A percentile compares a stretch with the other conserved stretches of the same genome.
Conservation (phyloP, 192 early-diverging fungal genomes). For the Mortierella hygrophila region DNA sequence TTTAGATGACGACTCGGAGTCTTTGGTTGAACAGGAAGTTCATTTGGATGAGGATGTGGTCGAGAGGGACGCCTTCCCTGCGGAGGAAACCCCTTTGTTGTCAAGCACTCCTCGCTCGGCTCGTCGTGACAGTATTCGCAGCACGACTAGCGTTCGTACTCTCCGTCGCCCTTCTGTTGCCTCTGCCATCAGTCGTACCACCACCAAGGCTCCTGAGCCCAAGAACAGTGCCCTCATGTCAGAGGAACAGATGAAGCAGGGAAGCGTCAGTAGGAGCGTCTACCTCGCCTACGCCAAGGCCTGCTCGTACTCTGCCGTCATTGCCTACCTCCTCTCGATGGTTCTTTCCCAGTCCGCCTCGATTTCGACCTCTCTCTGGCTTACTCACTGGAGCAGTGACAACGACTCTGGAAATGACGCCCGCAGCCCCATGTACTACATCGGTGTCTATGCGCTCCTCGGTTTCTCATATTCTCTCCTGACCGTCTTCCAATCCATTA, state of each 20-base stretch:
- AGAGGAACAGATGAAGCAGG: conserved; percentile 86
- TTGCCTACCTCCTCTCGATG: conserved; percentile 70
- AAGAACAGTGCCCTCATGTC: conserved; percentile 71
- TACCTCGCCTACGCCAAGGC: conserved; percentile 87
- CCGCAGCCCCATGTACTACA: conserved; percentile 68
- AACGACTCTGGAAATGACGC: conserved; percentile 58
- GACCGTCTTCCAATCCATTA: conserved; percentile 75
- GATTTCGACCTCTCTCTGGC: conserved; percentile 74
- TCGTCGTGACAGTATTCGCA: conserved; percentile 14
- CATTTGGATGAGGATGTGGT: conserved; percentile 38
- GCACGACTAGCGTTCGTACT: conserved; percentile 2
- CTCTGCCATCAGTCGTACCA: conserved; percentile 52
- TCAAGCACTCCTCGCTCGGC: conserved; percentile 44
- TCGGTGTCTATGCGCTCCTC: conserved; percentile 85
- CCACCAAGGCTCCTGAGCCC: conserved; percentile 29
- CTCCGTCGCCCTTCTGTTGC: conserved; percentile 61
- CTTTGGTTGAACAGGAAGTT: conserved; percentile 28
- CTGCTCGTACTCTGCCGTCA: conserved; percentile 72
- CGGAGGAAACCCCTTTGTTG: conserved; percentile 23
- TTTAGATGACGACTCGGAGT: conserved; percentile 13
- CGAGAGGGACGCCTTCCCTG: conserved; percentile 23
- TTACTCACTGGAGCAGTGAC: conserved; percentile 80
- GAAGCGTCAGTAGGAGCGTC: conserved; percentile 83
- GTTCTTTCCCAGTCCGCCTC: conserved; percentile 67
- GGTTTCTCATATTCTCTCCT: conserved; percentile 79